Conservation (phyloP, 73 alveolate genomes). For the Symbiodinium pilosum region DNA sequence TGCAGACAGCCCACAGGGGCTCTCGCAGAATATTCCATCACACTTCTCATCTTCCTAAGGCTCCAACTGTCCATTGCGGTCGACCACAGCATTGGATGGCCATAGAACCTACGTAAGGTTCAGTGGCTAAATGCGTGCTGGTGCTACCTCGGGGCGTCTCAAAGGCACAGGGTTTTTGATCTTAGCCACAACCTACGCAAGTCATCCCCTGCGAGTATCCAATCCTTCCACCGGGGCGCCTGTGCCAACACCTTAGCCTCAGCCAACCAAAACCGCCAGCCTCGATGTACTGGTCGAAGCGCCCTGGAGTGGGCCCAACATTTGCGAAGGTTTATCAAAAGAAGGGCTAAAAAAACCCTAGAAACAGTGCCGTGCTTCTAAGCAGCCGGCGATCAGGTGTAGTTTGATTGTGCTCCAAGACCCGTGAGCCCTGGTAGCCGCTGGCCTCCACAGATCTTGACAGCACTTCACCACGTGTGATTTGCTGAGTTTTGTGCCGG, state of each 20-base stretch:
- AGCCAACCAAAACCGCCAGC: neutral
- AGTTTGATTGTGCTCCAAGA: constrained; percentile 77
- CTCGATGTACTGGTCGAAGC: constrained; percentile 84
- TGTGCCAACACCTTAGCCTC: neutral
- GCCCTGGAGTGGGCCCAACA: neutral
- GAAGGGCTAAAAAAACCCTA: no score
- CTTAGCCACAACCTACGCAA: no score
- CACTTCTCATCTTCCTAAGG: neutral
- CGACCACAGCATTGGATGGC: constrained; percentile 85
- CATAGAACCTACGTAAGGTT: constrained; percentile 54
- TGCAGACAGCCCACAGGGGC: no score
- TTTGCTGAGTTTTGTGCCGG: neutral
- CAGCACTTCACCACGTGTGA: neutral
- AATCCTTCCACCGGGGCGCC: neutral
- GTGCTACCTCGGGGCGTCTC: neutral
- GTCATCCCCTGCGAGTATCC: neutral
- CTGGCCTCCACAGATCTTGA: constrained; percentile 18
- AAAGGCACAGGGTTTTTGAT: no score
- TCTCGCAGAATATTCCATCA: neutral
- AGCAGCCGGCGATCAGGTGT: neutral
- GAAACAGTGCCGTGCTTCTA: neutral
- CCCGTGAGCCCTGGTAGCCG: constrained; percentile 89
- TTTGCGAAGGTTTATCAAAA: no score
- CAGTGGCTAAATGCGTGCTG: neutral
- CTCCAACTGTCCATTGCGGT: constrained; percentile 40